These are phyloP conservation scores for Comarum palustre DNA, from an alignment of 306 rosid species.

Conservation along the genomic window DNA sequence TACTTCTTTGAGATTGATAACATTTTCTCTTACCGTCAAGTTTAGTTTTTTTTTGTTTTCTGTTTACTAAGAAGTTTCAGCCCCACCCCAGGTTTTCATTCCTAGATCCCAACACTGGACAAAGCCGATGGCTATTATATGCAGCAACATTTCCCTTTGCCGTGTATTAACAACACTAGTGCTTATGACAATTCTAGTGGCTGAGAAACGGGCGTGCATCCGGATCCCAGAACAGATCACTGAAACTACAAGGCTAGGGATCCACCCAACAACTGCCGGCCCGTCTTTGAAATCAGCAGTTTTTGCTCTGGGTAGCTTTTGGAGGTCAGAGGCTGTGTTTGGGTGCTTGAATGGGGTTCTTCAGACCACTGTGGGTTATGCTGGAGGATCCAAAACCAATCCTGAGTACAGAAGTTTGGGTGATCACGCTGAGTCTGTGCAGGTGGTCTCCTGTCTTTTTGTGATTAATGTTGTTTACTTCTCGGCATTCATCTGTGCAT, in stretches of 20 bases:
- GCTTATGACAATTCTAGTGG: conserved; percentile 17
- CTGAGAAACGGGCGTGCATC: conserved; percentile 37
- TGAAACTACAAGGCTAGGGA: conserved; percentile 31
- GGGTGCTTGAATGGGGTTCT: conserved; percentile 85
- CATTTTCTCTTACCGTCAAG: not conserved
- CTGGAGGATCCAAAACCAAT: conserved; percentile 78
- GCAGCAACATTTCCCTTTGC: conserved; percentile 16
- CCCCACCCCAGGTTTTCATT: not conserved
- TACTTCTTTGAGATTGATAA: not conserved
- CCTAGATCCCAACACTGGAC: not conserved
- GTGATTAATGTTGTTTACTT: not conserved
- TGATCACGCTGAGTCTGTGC: conserved; percentile 82
- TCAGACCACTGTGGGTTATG: conserved; percentile 74
- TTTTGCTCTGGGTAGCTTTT: conserved; percentile 90
- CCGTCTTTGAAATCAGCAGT: conserved; percentile 44
- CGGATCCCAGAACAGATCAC: conserved; percentile 61
- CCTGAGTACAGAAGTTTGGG: conserved; percentile 85
- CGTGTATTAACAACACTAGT: conserved; percentile 21
- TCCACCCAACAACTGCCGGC: conserved; percentile 33
- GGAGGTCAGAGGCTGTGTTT: conserved; percentile 91
- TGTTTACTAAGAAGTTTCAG: not conserved
- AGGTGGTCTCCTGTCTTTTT: conserved; percentile 37
- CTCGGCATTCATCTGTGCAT: not conserved
- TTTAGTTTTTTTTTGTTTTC: not conserved
- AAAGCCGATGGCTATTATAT: conserved; percentile 40